Conservation (phyloP, 345 rosid genomes). For the Aegle marmelos region DNA sequence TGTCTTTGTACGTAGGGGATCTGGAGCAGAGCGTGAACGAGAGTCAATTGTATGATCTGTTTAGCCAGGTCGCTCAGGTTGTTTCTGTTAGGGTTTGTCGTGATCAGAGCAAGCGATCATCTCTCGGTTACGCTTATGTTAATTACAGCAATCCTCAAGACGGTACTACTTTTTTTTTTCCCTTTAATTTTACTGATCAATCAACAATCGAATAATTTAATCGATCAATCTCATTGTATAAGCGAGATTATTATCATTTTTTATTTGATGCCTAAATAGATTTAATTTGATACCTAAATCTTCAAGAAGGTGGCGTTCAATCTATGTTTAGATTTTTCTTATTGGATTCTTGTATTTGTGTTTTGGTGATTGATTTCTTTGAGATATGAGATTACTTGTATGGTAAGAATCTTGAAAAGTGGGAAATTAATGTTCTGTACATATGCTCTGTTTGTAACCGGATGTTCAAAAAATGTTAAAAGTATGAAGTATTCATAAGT, state of each 20-base stretch:
- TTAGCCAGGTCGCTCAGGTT: constrained; percentile 47
- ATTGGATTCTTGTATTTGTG: background rate
- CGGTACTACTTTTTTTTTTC: constrained; percentile 25
- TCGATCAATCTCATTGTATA: background rate
- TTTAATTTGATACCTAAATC: background rate
- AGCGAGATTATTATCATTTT: background rate
- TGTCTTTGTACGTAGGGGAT: constrained; percentile 69
- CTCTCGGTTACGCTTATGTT: constrained; percentile 72
- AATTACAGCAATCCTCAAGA: constrained; percentile 55
- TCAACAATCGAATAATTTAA: background rate
- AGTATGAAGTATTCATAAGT: background rate
- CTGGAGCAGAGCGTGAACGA: constrained; percentile 52
- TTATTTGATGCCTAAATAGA: background rate
- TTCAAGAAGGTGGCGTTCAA: background rate
- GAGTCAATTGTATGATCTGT: constrained; percentile 48
- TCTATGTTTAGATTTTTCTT: background rate
- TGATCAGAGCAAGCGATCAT: constrained; percentile 40
- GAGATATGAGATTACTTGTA: background rate
- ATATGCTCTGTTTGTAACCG: background rate
- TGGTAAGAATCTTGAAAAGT: background rate
- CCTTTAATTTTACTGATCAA: background rate
- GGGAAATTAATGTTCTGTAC: background rate
- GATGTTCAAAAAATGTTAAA: background rate
- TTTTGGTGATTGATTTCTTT: background rate
- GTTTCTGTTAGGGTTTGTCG: constrained; percentile 62